Evolutionary conservation across 139 green algal species (phyloP), one percentile per base, ranked within the genome.

Genomic region (Diplosphaera chodatii): DNA sequence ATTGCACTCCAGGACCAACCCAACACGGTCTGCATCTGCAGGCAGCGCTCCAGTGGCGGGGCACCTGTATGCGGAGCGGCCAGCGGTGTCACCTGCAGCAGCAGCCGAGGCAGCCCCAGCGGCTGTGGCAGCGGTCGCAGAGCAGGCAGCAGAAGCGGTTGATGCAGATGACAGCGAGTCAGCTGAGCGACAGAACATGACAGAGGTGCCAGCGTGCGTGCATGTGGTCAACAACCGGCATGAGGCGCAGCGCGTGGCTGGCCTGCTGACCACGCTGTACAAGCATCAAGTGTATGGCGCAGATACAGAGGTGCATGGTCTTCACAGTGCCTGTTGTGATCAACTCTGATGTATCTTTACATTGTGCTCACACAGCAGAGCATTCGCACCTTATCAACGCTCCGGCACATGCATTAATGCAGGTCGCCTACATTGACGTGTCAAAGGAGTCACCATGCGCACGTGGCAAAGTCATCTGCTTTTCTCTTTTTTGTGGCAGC

Each of bases 381-480:
- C n/a, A n/a, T n/a, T n/a, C n/a, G n/a, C n/a, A n/a, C n/a, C n/a
- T n/a, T n/a, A n/a, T n/a, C n/a, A n/a, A n/a, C n/a, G n/a, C n/a
- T n/a, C n/a, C n/a, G n/a, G 32, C 28, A 15, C 20, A 32, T 55
- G 66, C 27, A 29, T 10, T 32, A 40, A 21, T 64, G 64, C 68
- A 81, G 80, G 74, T 78, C n/a, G 70, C 33, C 56, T 71, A 87
- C 74, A 98, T 99, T 31, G 91, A 98, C 64, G 82, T 98, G 21
- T 90, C 80, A 63, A 78, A 83, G 31, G 63, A 98, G 77, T 95
- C 84, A 1, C 93, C 94, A 3, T 90, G 93, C 37, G 92, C 93
- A 5, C 94, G 98, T 71, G 95, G 95, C 55, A 66, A 40, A 0
- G 89, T 97, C 30, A 96, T 87, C 62, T 97, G 90, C 82, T 92